Conservation (phyloP, 2,329 filamentous ascomycete genomes). For the Aspergillus phoenicis region DNA sequence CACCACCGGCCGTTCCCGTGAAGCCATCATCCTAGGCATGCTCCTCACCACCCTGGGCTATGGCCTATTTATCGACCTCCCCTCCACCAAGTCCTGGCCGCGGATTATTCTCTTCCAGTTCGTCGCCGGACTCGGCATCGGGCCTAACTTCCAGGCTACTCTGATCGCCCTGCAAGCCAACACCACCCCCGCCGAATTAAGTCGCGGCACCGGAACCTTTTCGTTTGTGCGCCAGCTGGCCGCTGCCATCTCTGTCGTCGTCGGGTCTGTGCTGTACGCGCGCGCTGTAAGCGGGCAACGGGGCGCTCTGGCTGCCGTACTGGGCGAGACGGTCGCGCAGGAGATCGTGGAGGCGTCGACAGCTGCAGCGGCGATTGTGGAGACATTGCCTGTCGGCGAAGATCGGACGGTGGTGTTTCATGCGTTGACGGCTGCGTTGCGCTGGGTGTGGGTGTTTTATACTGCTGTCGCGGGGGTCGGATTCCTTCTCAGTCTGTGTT, state of each 20-base stretch:
- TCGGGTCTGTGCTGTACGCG: not conserved
- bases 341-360: not conserved
- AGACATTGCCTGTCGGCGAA: not conserved
- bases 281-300: not conserved
- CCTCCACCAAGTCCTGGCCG: conserved; percentile 47
- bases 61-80: conserved; percentile 58
- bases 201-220: not conserved
- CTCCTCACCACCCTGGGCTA: conserved; percentile 59
- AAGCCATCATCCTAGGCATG: conserved; percentile 58
- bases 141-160: conserved; percentile 20
- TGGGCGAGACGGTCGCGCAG: not conserved
- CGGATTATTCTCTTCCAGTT: conserved; percentile 36
- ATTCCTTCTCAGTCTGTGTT: not conserved
- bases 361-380: not conserved
- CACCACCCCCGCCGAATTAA: not conserved
- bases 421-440: not conserved
- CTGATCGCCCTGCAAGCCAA: conserved; percentile 15
- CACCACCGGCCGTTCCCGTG: conserved; percentile 63
- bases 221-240: conserved; percentile 3
- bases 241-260: conserved; percentile 2
- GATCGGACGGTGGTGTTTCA: not conserved
- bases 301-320: not conserved
- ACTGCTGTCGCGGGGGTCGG: not conserved
- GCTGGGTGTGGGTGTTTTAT: conserved; percentile 4
- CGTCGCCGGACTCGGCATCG: conserved; percentile 15